Conservation (phyloP, 768 basidiomycete species). For the Calocybe gangraenosa region DNA sequence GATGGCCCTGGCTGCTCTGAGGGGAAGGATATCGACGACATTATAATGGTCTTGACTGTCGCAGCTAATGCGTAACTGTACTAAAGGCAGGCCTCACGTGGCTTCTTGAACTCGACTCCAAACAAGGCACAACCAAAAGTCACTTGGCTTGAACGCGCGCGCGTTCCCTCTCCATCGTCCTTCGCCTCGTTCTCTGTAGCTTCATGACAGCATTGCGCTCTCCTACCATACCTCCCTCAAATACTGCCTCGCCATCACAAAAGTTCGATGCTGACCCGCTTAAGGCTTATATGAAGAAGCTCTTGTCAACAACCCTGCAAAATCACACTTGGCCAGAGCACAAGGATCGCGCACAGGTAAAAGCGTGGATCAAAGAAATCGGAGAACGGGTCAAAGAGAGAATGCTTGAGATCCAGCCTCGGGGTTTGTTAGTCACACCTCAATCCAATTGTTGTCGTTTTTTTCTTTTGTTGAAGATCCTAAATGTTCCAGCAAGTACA, state of each 20-base stretch:
- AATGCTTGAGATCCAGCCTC: slow-evolving; percentile 79
- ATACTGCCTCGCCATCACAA: slow-evolving; percentile 50
- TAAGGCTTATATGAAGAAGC: slow-evolving; percentile 78
- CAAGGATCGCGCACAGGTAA: slow-evolving; percentile 67
- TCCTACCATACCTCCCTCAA: slow-evolving; percentile 56
- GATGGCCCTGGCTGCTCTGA: slow-evolving; percentile 36
- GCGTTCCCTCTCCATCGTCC: background rate
- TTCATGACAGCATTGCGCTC: slow-evolving; percentile 35
- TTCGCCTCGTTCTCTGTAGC: slow-evolving; percentile 1
- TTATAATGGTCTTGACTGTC: slow-evolving; percentile 21
- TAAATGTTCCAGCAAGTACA: slow-evolving; percentile 62
- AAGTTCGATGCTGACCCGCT: slow-evolving; percentile 74
- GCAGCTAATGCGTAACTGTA: too few species aligned
- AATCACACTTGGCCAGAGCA: slow-evolving; percentile 61
- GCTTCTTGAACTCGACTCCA: background rate
- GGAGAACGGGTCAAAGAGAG: slow-evolving; percentile 81
- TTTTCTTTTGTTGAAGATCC: slow-evolving; percentile 9
- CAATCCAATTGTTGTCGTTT: slow-evolving; percentile 6
- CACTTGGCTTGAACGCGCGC: background rate
- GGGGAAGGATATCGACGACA: slow-evolving; percentile 72
- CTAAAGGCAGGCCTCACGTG: too few species aligned
- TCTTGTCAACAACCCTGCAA: slow-evolving; percentile 67
- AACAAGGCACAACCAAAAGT: slow-evolving; percentile 14
- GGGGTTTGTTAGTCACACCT: slow-evolving; percentile 65
- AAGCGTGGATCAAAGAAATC: slow-evolving; percentile 79